Base-by-base conservation (phyloP, 345 rosid species). In the Rhodomyrtus tomentosa region DNA sequence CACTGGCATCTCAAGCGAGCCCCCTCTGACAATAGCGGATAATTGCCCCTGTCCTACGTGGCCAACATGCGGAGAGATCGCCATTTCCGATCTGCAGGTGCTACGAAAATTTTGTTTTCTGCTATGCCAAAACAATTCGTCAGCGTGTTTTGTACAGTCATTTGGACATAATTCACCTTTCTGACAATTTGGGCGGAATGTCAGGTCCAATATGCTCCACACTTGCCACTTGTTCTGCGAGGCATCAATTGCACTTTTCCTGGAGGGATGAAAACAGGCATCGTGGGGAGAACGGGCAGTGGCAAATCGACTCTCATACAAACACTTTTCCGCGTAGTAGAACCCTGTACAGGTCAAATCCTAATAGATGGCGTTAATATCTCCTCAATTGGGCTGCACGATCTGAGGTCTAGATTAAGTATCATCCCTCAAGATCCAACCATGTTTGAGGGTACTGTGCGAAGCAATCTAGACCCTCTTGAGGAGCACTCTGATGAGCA, bases 401-500 rank as follows among this genome's bases (percentile, higher is more conserved):
- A 96, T 90, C 90, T 95, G 88, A 91, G 98, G 86, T 91, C 92
- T 76, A 92, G 92, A 81, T 91, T 95, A 16, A 93, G 98, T 90
- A 95, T 96, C 51, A 95, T 96, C 87, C 98, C 98, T 48, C 99
- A 95, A 83, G 99, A 95, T 86, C 99, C 98, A 54, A 94, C 96
- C 84, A 94, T 95, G 99, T 96, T 96, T 88, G 97, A 95, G 88
- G 99, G 98, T 80, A 93, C 97, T 2, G 88, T 95, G 38, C 81
- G 98, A 85, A 94, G 93, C 87, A 95, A 96, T 87, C 89, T 96
- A 55, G 98, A 96, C 87, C 98, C 99, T 49, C 95, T 96, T 50
- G 95, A 93, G 90, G 98, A 95, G 88, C 91, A 95, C 92, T 88
- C 92, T 4, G 99, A 96, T 82, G 92, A 93, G 73, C 93, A 92